Base-by-base conservation (phyloP, 1,284 basidiomycete species). In the Vanrija sp. region DNA sequence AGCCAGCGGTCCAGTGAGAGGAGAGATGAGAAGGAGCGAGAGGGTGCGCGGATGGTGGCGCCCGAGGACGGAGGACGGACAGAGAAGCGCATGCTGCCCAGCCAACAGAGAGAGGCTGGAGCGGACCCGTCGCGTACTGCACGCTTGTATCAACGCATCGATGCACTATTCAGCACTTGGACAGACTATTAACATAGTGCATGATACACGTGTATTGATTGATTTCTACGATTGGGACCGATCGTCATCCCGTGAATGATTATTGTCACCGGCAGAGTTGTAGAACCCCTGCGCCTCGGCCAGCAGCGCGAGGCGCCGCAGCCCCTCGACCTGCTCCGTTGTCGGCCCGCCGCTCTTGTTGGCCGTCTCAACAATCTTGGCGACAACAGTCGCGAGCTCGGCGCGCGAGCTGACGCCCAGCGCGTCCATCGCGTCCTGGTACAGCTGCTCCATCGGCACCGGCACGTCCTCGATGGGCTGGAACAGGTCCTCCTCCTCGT, bases 391-490 rank as follows among this genome's bases (percentile, higher is more conserved):
- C 5, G 42, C 43, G 19, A 62, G 54, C 49, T 62, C 56, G 18
- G 43, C 45, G 18, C 46, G 54, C 18, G 51, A 51, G n/a, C 26
- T 40, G 1, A 62, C 55, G 25, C 60, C 60, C 1, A 62, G 46
- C 29, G 51, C 57, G 3, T 21, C 42, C 60, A 62, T 58, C 0
- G 56, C 53, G 34, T 62, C 60, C 26, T 25, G 29, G 38, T 62
- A 62, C 48, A 62, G 51, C 38, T 53, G 43, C 38, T 57, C 59
- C 18, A 51, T 42, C 14, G 66, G 68, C 15, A 68, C 48, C 6
- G 67, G 67, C 39, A 71, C 69, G 62, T 71, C 69, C 40, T 64
- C 65, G 49, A 71, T 71, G 5, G 69, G 69, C 12, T 65, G 45
- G 64, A 71, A 71, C 16, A 71, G 55, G 57, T 71, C 67, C 45